Evolutionary conservation across 441 rosid species (phyloP).

Genomic region (Macaranga tanarius): DNA sequence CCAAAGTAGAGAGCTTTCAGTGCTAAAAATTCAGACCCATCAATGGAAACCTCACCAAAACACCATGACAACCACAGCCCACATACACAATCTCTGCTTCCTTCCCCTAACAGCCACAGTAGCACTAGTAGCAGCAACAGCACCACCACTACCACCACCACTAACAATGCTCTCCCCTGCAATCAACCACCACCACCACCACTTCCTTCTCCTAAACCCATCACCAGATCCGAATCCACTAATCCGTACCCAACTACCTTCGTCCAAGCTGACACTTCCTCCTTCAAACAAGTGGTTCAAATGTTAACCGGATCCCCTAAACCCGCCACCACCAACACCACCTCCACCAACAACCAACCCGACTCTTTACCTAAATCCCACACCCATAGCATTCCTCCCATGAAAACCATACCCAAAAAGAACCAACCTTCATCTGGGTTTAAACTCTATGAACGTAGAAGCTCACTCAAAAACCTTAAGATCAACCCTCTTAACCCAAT

Average conservation of each 20-base stretch:
- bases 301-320: constrained; percentile 90
- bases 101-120: constrained; percentile 49
- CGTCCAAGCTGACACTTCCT: constrained; percentile 86
- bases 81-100: constrained; percentile 30
- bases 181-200: constrained; percentile 28
- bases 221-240: constrained; percentile 64
- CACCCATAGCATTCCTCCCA: constrained; percentile 39
- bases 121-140: constrained; percentile 37
- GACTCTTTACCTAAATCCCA: constrained; percentile 38
- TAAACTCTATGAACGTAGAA: constrained; percentile 90
- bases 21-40: not conserved
- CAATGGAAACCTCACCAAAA: constrained; percentile 58
- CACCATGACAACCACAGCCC: constrained; percentile 34
- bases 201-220: constrained; percentile 42
- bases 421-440: constrained; percentile 51
- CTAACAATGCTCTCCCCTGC: constrained; percentile 17
- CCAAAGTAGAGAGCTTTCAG: not conserved
- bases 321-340: constrained; percentile 31
- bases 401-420: constrained; percentile 52
- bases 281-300: constrained; percentile 96
- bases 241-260: constrained; percentile 95
- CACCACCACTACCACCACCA: constrained; percentile 28
- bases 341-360: constrained; percentile 37
- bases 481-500: constrained; percentile 73
- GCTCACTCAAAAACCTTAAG: constrained; percentile 69